Conservation (phyloP, 2,329 filamentous ascomycete genomes). For the Aspergillus ruber region DNA sequence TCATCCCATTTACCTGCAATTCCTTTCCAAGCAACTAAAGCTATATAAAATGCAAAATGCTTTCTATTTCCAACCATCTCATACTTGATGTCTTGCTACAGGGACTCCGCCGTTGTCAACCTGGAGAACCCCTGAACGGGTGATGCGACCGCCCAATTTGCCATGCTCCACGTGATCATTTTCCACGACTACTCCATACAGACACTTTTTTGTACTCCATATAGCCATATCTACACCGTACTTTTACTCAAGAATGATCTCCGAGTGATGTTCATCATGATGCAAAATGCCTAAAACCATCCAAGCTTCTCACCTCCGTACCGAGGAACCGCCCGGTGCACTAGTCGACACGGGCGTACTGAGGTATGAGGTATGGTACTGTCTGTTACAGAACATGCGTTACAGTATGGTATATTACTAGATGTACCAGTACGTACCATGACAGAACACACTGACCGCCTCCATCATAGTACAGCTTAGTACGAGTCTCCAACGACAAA, state of each 20-base stretch:
- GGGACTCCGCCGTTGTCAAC: not conserved
- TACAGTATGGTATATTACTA: not conserved
- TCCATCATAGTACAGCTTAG: too few relatives aligned
- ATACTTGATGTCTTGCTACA: not conserved
- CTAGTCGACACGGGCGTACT: not conserved
- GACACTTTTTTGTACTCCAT: not conserved
- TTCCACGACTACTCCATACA: too few relatives aligned
- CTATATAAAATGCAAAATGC: not conserved
- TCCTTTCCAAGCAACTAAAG: not conserved
- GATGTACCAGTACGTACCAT: not conserved
- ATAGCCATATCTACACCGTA: not conserved
- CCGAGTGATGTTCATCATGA: slow-evolving; percentile 14
- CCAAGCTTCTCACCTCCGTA: not conserved
- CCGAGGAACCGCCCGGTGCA: not conserved
- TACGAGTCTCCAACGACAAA: too few relatives aligned
- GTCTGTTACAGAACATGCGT: not conserved
- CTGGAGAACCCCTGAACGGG: not conserved
- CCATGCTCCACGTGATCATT: not conserved
- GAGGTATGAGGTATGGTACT: not conserved
- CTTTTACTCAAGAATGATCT: not conserved
- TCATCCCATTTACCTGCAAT: too few relatives aligned
- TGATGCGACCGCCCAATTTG: not conserved
- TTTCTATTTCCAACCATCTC: not conserved
- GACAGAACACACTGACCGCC: not conserved
- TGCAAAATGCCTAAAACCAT: slow-evolving; percentile 7